Conservation (phyloP, 2,329 filamentous ascomycete genomes). For the Calonectria honghensis region DNA sequence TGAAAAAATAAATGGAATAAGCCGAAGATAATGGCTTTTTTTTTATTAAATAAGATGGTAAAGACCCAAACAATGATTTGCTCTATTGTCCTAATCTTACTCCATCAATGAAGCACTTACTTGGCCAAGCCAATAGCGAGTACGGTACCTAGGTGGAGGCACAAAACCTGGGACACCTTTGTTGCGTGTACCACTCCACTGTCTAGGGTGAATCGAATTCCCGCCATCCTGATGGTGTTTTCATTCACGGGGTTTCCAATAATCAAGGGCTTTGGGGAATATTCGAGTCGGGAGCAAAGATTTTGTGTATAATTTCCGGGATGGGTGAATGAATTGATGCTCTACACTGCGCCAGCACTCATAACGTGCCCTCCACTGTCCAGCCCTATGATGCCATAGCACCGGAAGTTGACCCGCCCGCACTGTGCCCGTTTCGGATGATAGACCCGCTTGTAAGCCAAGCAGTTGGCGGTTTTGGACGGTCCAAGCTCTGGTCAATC, state of each 20-base stretch:
- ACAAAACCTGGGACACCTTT: not conserved
- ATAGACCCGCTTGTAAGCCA: not conserved
- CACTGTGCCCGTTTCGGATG: conserved; percentile 12
- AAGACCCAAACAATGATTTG: not conserved
- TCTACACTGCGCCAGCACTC: not conserved
- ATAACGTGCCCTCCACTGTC: not conserved
- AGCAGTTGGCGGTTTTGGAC: not conserved
- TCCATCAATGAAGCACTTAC: not conserved
- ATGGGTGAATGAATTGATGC: not conserved
- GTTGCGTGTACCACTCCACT: not conserved
- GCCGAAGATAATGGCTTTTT: not conserved
- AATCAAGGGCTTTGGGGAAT: not conserved
- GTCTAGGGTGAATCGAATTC: not conserved
- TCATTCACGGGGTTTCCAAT: not conserved
- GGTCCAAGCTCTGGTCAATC: conserved; percentile 16
- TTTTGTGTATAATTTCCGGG: not conserved
- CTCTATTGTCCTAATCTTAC: not conserved
- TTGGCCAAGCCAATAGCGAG: not conserved
- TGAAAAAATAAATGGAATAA: not conserved
- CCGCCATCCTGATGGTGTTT: not conserved
- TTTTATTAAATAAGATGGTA: not conserved
- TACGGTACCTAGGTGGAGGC: not conserved
- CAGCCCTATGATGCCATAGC: conserved; percentile 12
- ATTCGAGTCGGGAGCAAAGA: not conserved
- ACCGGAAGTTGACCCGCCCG: not conserved